Base-by-base conservation (phyloP, 108 stramenopile species). In the Parietichytrium sp. region DNA sequence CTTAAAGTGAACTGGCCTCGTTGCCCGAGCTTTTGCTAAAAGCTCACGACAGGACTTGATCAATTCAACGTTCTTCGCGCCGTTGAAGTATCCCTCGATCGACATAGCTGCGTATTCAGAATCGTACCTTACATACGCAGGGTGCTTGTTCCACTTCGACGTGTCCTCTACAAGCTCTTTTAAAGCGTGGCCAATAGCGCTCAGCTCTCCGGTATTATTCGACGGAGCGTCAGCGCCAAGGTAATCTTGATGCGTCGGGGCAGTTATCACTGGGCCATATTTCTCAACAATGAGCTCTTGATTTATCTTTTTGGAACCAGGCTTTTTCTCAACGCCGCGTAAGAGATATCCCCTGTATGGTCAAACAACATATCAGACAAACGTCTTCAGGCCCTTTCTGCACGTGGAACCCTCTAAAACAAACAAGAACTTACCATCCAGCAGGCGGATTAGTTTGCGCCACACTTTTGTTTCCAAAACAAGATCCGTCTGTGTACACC, bases 151-250 rank as follows among this genome's bases (percentile, higher is more conserved):
- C n/a, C n/a, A n/a, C n/a, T n/a, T n/a, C n/a, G n/a, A n/a, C 20
- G 61, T 1, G 13, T 12, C 29, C 23, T 13, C 20, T 23, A 23
- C 8, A 25, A 38, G 23, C 38, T 72, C 36, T n/a, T 72, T 45
- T n/a, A 72, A 25, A 4, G 55, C 81, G 3, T 61, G 3, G 81
- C 29, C 81, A 29, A 82, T 77, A 20, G 15, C 81, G 4, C 45
- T 36, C 12, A 82, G 50, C 81, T 82, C 81, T 6, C 36, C 81
- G 20, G 81, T 82, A 48, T 82, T 82, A 50, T 82, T 82, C 29
- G 81, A 82, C 7, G 8, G 4, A 3, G 23, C 10, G 29, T 50
- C 49, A 1, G 81, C 81, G 49, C 81, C 81, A 29, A 61, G 54
- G 42, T 50, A 82, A 31, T n/a, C 27, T 2, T 16, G 2, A 0